Evolutionary conservation across 164 flowering plant genomes (phyloP).

Genomic region (Aristolochia contorta): DNA sequence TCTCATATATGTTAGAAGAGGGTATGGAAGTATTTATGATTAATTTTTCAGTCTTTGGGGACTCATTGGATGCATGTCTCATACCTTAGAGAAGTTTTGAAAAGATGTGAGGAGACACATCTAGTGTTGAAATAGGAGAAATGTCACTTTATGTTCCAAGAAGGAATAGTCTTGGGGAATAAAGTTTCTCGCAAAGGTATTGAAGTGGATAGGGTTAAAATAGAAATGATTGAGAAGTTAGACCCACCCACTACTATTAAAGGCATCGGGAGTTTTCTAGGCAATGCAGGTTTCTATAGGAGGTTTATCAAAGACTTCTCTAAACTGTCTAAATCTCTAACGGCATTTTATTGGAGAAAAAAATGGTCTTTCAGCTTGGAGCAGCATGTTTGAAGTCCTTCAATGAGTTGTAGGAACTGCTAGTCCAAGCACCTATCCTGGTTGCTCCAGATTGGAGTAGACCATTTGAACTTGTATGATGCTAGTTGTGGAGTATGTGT

Average conservation of each 20-base stretch:
- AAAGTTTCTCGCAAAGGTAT: neutral
- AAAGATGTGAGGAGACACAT: too few relatives aligned
- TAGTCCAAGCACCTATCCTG: neutral
- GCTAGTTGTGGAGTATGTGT: neutral
- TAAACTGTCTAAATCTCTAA: too few relatives aligned
- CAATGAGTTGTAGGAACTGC: neutral
- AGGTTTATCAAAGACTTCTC: too few relatives aligned
- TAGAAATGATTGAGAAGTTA: neutral
- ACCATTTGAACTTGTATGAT: neutral
- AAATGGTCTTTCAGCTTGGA: neutral
- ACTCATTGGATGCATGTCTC: neutral
- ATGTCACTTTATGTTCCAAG: neutral
- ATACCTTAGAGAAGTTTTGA: too few relatives aligned
- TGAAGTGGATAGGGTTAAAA: neutral
- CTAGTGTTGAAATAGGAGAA: too few relatives aligned
- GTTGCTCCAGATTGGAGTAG: neutral
- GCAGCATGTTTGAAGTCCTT: neutral
- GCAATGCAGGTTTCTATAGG: neutral
- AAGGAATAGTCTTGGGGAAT: neutral
- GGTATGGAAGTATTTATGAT: neutral
- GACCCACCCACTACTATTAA: neutral
- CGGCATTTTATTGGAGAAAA: too few relatives aligned
- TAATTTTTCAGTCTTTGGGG: neutral
- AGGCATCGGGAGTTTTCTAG: neutral
- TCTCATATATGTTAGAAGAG: neutral